Base-by-base conservation (phyloP, 2,329 filamentous ascomycete species). In the Aspergillus aculeatus region DNA sequence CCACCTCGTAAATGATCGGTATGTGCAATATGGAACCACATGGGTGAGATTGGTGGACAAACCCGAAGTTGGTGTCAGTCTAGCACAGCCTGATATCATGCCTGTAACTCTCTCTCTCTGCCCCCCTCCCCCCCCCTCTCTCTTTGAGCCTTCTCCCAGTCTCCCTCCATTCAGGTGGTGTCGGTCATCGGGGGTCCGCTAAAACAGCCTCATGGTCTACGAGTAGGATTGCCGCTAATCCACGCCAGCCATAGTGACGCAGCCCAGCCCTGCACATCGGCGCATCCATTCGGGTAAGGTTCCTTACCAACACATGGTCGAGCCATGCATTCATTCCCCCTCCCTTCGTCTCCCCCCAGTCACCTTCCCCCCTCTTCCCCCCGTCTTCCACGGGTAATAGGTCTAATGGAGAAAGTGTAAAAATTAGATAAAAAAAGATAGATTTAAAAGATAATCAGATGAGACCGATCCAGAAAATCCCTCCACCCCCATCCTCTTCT, bases 241-340 rank as follows among this genome's bases (percentile, higher is more conserved):
- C 58, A 54, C 38, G 50, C 54, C 56, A 26, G 47, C 54, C 54
- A 57, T 58, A 63, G 65, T 66, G 64, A 68, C 60, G 66, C 66
- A 66, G 66, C 62, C 64, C 62, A 68, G 66, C 63, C 64, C 62
- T 67, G 65, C 58, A 64, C 54, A 56, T 58, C 54, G 50, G 57
- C 24, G 58, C 35, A 57, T 66, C 62, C 59, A 65, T 66, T 66
- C 60, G 62, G 63, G 63, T 64, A 66, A 61, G 59, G 64, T 65
- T 65, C 64, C 64, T 57, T 62, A 60, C 63, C 63, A 67, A 62
- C 65, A 67, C 64, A 66, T 67, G 65, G 65, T 64, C 58, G 54
- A 61, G 61, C 64, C 61, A 65, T 64, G 59, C 62, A 56, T 59
- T 50, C 62, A 58, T 59, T 50, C 56, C 50, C 47, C 26, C 41